Percentiles rank a stretch among this genome's conserved stretches.
Conservation (phyloP, 75 land plant genomes). For the Isoetes taiwanensis region DNA sequence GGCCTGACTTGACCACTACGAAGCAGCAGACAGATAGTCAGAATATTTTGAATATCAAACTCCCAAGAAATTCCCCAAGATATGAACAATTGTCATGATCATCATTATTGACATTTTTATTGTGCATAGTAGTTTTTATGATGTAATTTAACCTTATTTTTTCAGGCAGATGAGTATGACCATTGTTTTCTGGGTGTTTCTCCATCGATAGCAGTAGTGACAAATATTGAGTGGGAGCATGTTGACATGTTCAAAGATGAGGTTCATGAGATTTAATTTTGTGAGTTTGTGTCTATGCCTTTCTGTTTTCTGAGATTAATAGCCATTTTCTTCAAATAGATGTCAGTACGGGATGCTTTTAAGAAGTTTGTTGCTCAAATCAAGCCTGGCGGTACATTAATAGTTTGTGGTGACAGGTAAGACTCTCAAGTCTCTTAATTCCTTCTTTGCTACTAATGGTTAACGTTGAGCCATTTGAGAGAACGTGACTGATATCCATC, state of each 20-base stretch:
- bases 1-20: too few species aligned
- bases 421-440: too few species aligned
- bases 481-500: too few species aligned
- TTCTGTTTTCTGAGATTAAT: not conserved
- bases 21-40: too few species aligned
- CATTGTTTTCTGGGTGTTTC: slow-evolving; percentile 47
- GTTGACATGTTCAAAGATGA: slow-evolving; percentile 52
- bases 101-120: too few species aligned
- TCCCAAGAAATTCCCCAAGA: too few species aligned
- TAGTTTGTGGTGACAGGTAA: slow-evolving; percentile 52
- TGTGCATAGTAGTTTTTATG: not conserved
- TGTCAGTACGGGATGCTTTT: slow-evolving; percentile 33
- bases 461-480: too few species aligned
- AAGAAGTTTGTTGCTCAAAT: slow-evolving; percentile 35
- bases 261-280: slow-evolving; percentile 16
- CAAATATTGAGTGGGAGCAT: slow-evolving; percentile 73
- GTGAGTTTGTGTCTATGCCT: not conserved
- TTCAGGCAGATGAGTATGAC: slow-evolving; percentile 70
- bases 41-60: too few species aligned
- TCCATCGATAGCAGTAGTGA: slow-evolving; percentile 46
- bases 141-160: not conserved
- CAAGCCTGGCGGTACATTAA: slow-evolving; percentile 37
- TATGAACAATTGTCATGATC: too few species aligned
- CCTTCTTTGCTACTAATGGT: too few species aligned
- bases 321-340: slow-evolving; percentile 14